Base-by-base conservation (phyloP, 2,329 filamentous ascomycete genomes). In the Monascus ruber region DNA sequence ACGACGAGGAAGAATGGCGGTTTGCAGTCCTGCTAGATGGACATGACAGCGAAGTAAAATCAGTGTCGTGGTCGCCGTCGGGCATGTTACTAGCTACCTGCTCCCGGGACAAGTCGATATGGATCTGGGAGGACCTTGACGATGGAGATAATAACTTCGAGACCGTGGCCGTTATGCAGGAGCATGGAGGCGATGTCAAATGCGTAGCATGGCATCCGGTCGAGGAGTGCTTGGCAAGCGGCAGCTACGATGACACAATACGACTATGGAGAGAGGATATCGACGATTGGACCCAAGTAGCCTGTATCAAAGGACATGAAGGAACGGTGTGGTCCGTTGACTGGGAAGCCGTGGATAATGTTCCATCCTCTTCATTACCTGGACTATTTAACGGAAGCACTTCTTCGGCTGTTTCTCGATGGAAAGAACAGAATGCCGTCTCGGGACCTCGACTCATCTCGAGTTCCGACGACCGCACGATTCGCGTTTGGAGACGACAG, bases 181-280 rank as follows among this genome's bases (percentile, higher is more conserved):
- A 96, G 64, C 91, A 98, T 59, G 83, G 88, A 35, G 88, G 85
- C 24, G 91, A 98, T 63, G 88, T 98, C 49, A 98, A 98, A 62
- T 85, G 80, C 47, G 85, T 98, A 1, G 77, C 80, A 2, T 98
- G 91, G 91, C 88, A 91, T 58, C 86, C 86, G 0, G 78, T 80
- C 38, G 68, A 74, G 35, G 82, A 94, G 48, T 73, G 91, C 35
- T 73, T 98, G 17, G 91, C 86, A 5, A 91, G 83, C 54, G 82
- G 77, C n/a, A 93, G 85, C 59, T 98, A 98, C 60, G 91, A 98
- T 56, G 83, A 96, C 58, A 91, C 83, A 4, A 81, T 94, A 27
- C 69, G 89, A 42, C 65, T 96, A 42, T 96, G 89, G 80, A 76
- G 83, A 35, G 88, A 94, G 66, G 89, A 95, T 61, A 73, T 77